Conservation (phyloP, 805 yeast genomes). For the Myxozyma monticola region DNA sequence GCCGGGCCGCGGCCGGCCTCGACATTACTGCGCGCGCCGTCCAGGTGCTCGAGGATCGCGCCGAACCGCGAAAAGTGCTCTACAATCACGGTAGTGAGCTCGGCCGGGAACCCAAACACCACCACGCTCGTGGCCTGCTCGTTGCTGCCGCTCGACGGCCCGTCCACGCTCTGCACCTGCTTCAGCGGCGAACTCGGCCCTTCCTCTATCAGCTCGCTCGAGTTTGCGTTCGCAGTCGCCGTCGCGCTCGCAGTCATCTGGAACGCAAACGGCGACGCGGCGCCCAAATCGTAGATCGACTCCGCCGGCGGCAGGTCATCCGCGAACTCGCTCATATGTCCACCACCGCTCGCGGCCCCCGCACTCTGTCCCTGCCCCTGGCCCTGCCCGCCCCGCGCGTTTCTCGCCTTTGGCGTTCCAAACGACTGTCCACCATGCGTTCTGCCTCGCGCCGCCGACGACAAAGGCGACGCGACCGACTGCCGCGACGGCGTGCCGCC, state of each 20-base stretch:
- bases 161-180: not conserved
- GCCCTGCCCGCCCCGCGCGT: not conserved
- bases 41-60: slow-evolving; percentile 62
- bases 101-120: slow-evolving; percentile 87
- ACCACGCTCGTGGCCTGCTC: slow-evolving; percentile 50
- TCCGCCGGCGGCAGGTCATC: slow-evolving; percentile 28
- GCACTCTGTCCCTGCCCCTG: not conserved
- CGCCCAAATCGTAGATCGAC: slow-evolving; percentile 27
- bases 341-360: not conserved
- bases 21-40: slow-evolving; percentile 17
- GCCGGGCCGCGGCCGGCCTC: slow-evolving; percentile 29
- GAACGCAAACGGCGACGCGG: slow-evolving; percentile 28
- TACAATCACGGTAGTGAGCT: slow-evolving; percentile 63
- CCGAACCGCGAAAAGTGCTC: slow-evolving; percentile 80
- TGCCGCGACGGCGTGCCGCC: slow-evolving; percentile 7
- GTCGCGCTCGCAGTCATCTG: slow-evolving; percentile 11
- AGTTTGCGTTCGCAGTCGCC: not conserved
- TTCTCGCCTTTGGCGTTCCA: slow-evolving; percentile 33
- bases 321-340: not conserved
- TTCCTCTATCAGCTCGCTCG: not conserved
- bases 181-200: not conserved
- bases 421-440: slow-evolving; percentile 33
- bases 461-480: slow-evolving; percentile 14
- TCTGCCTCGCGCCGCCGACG: slow-evolving; percentile 5
- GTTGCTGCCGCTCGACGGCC: slow-evolving; percentile 1